Evolutionary conservation across 352 stramenopile species (phyloP).

Genomic region (Globisporangium recalcitrans): DNA sequence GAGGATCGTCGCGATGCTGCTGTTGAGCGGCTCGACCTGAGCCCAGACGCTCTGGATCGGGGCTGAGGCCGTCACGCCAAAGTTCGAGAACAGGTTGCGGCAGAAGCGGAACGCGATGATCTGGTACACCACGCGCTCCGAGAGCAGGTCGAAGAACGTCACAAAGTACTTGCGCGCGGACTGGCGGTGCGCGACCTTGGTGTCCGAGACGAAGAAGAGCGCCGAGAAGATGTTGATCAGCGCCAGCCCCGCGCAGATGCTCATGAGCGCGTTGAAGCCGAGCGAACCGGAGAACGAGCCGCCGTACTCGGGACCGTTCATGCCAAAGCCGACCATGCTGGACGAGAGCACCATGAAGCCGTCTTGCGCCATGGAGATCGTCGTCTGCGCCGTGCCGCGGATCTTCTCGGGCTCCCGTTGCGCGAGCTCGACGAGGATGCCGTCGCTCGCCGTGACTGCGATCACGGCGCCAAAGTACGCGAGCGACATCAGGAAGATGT

Average conservation of each 20-base stretch:
- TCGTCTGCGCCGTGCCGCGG: conserved; percentile 28
- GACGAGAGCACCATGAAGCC: conserved; percentile 16
- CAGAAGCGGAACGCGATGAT: conserved; percentile 23
- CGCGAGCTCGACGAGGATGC: conserved; percentile 28
- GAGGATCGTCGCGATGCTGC: conserved; percentile 13
- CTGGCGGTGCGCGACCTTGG: conserved; percentile 4
- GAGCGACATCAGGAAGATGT: conserved; percentile 37
- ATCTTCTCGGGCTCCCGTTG: conserved; percentile 20
- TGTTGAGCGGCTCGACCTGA: conserved; percentile 15
- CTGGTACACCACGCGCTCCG: conserved; percentile 18
- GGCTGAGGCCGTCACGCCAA: conserved; percentile 9
- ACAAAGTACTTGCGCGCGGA: conserved; percentile 10
- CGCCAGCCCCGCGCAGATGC: conserved; percentile 9
- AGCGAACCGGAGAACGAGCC: conserved; percentile 21
- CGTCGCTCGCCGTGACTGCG: conserved; percentile 44
- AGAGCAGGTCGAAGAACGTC: conserved; percentile 15
- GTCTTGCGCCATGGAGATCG: conserved; percentile 25
- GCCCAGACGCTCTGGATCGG: conserved; percentile 19
- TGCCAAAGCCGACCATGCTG: conserved; percentile 18
- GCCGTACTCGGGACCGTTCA: conserved; percentile 23
- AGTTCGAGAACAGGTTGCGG: conserved; percentile 15
- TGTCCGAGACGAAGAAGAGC: conserved; percentile 19
- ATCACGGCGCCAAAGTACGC: conserved; percentile 50
- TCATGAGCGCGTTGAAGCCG: conserved; percentile 17
- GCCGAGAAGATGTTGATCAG: conserved; percentile 14